Evolutionary conservation across 371 early-diverging fungal species (phyloP).

Genomic region (Apophysomyces sp.): DNA sequence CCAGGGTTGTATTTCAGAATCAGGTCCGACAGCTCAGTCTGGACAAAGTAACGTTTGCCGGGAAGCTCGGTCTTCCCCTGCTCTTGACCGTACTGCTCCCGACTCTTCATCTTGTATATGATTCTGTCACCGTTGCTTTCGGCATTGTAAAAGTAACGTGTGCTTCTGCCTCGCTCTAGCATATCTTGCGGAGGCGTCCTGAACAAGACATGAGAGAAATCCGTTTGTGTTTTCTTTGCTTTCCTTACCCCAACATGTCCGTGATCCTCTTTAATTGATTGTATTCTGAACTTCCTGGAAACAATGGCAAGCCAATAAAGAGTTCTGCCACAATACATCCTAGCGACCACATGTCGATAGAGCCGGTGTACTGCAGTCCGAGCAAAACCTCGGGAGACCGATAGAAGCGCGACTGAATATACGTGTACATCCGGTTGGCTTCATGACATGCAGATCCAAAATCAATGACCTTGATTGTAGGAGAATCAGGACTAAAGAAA

Average conservation of each 20-base stretch:
- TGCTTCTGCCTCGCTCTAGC: conserved; percentile 35
- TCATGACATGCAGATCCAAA: conserved; percentile 97
- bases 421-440: conserved; percentile 89
- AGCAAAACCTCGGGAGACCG: conserved; percentile 97
- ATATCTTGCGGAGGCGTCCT: conserved; percentile 39
- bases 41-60: conserved; percentile 85
- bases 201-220: neutral
- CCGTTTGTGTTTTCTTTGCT: neutral
- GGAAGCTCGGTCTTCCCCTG: conserved; percentile 73
- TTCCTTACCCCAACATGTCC: conserved; percentile 77
- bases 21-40: conserved; percentile 76
- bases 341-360: conserved; percentile 99
- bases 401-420: conserved; percentile 98
- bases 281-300: conserved; percentile 95
- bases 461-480: conserved; percentile 97
- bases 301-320: conserved; percentile 89
- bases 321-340: conserved; percentile 99
- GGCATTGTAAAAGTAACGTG: conserved; percentile 28
- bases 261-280: conserved; percentile 91
- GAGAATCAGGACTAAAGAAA: conserved; percentile 63
- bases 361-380: conserved; percentile 89
- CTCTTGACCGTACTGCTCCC: conserved; percentile 82
- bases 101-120: conserved; percentile 73
- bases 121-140: conserved; percentile 24
- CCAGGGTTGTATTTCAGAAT: conserved; percentile 72